phyloP scores from a whole-genome alignment of 1,139 yeast genomes.

The Magnusiomyces magnusii region DNA sequence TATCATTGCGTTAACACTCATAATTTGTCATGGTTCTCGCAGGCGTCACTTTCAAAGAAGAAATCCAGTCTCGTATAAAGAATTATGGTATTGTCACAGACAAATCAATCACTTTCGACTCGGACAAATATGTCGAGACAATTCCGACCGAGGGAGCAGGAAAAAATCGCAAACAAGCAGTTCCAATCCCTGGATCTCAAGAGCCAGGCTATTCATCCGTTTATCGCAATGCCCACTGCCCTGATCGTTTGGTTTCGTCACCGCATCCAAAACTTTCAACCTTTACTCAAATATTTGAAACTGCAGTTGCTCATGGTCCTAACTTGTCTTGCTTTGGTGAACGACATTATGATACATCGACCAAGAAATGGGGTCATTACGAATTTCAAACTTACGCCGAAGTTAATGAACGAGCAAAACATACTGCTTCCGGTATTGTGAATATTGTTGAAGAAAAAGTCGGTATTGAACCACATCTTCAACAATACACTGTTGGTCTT shows the following conservation, averaged over 20 bases:
- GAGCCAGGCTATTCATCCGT: conserved; percentile 46
- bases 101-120: conserved; percentile 1
- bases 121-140: conserved; percentile 3
- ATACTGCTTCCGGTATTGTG: conserved; percentile 60
- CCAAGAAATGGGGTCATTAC: conserved; percentile 41
- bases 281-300: conserved; percentile 43
- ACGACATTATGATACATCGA: conserved; percentile 40
- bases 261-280: conserved; percentile 48
- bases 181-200: conserved; percentile 42
- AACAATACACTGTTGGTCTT: conserved; percentile 45
- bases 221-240: conserved; percentile 42
- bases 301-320: conserved; percentile 36
- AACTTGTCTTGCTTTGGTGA: conserved; percentile 45
- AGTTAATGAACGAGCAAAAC: conserved; percentile 38
- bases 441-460: conserved; percentile 31
- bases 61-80: conserved; percentile 13
- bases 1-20: background rate
- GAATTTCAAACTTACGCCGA: conserved; percentile 42
- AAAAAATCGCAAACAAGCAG: conserved; percentile 28
- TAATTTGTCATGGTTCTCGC: conserved; percentile 6
- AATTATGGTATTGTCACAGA: conserved; percentile 11
- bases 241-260: conserved; percentile 38
- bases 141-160: conserved; percentile 13
- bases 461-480: conserved; percentile 22
- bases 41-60: conserved; percentile 14